Percentiles rank a stretch among this genome's conserved stretches.
phyloP scores from a whole-genome alignment of 2,329 filamentous ascomycete genomes.

The Aspergillus sojae region DNA sequence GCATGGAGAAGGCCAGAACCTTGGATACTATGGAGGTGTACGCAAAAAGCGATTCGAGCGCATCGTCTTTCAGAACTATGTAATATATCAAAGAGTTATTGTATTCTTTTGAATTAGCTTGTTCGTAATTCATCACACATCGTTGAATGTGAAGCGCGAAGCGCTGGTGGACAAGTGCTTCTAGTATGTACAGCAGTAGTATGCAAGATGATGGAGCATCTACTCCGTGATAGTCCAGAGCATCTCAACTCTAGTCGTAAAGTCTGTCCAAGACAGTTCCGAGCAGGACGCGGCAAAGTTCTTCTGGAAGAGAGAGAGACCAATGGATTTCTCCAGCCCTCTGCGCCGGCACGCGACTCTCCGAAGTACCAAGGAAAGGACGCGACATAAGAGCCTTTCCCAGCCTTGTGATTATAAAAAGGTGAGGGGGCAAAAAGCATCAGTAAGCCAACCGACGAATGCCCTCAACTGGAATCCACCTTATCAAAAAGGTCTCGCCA shows the following conservation, averaged over 20 bases:
- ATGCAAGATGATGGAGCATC: not conserved
- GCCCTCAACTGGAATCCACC: not conserved
- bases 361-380: not conserved
- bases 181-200: not conserved
- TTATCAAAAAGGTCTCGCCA: constrained; percentile 83
- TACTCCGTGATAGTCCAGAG: not conserved
- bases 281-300: not conserved
- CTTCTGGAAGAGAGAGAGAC: not conserved
- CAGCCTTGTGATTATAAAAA: not conserved
- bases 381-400: not conserved
- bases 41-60: not conserved
- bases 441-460: not conserved
- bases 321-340: not conserved
- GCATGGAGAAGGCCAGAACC: constrained; percentile 44
- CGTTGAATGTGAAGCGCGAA: not conserved
- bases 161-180: not conserved
- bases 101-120: constrained; percentile 1
- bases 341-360: not conserved
- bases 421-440: not conserved
- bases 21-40: constrained; percentile 46
- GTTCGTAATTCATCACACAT: constrained; percentile 7
- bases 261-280: not conserved
- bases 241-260: not conserved
- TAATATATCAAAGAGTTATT: not conserved
- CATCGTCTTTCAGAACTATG: not conserved